Percentiles rank a stretch among this genome's conserved stretches.
Evolutionary conservation across 2,329 filamentous ascomycete species (phyloP).

Genomic region (Biscogniauxia marginata): DNA sequence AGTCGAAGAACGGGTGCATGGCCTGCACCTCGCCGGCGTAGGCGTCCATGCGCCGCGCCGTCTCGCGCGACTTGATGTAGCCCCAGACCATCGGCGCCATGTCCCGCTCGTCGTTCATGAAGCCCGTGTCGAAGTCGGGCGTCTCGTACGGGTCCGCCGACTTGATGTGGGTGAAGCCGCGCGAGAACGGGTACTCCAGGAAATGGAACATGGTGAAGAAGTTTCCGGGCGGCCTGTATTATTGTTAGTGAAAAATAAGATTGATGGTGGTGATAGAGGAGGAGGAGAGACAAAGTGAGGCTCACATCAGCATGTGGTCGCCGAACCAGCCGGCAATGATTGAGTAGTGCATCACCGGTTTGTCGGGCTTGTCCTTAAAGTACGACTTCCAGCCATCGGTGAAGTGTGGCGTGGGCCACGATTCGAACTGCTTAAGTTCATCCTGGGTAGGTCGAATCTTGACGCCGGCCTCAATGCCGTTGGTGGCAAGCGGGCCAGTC

Average conservation of each 20-base stretch:
- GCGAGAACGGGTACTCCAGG: constrained; percentile 74
- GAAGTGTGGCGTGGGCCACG: constrained; percentile 74
- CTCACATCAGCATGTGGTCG: constrained; percentile 58
- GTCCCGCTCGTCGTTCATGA: constrained; percentile 83
- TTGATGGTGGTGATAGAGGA: too few species aligned
- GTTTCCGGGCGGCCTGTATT: constrained; percentile 66
- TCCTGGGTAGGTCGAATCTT: constrained; percentile 71
- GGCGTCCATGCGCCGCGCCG: constrained; percentile 72
- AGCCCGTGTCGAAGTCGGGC: constrained; percentile 77
- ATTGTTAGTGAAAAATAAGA: neutral
- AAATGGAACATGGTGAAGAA: constrained; percentile 87
- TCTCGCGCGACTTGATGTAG: constrained; percentile 80
- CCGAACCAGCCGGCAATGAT: constrained; percentile 69
- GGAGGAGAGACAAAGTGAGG: neutral
- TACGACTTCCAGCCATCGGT: constrained; percentile 74
- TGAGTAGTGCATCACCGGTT: constrained; percentile 84
- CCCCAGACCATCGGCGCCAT: constrained; percentile 85
- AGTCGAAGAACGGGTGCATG: constrained; percentile 72
- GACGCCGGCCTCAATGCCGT: constrained; percentile 77
- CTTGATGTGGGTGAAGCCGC: constrained; percentile 68
- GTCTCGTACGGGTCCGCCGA: constrained; percentile 71
- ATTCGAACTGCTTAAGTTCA: constrained; percentile 67
- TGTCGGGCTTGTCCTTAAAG: constrained; percentile 82
- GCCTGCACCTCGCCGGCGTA: constrained; percentile 71
- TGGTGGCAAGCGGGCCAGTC: constrained; percentile 73